These are phyloP conservation scores for Epichloe uncinata DNA, from an alignment of 2,329 filamentous ascomycete genomes.

Conservation along the genomic window DNA sequence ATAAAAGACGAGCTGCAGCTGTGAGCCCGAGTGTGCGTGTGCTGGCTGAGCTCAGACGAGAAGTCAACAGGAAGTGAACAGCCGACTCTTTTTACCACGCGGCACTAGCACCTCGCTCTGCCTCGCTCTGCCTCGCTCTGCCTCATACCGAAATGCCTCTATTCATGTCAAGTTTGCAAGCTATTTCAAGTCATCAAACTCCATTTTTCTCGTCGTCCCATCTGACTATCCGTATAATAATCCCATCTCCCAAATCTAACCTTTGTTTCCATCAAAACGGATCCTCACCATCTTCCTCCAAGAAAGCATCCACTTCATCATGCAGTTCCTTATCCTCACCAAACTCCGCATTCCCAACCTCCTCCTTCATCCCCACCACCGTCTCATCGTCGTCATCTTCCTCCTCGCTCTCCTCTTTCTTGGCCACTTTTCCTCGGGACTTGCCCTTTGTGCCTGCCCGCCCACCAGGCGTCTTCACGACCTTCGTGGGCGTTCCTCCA, in stretches of 20 bases:
- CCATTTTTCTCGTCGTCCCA: too few relatives aligned
- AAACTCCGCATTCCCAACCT: conserved; percentile 2
- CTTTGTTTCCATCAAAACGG: not conserved
- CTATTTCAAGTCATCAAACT: too few relatives aligned
- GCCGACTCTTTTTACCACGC: too few relatives aligned
- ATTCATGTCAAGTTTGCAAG: too few relatives aligned
- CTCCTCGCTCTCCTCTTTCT: conserved; percentile 10
- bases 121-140: not conserved
- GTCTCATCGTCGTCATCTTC: conserved; percentile 9
- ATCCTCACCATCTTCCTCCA: not conserved
- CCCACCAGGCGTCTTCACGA: conserved; percentile 15
- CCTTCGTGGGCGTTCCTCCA: conserved; percentile 14
- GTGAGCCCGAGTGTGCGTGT: too few relatives aligned
- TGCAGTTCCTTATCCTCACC: not conserved
- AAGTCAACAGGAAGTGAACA: not conserved
- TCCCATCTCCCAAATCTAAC: not conserved
- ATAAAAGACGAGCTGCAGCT: too few relatives aligned
- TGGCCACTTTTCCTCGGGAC: conserved; percentile 8
- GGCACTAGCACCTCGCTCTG: not conserved
- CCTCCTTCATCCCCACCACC: conserved; percentile 10
- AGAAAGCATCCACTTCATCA: not conserved
- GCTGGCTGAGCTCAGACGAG: too few relatives aligned
- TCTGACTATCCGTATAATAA: not conserved
- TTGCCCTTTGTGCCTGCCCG: conserved; percentile 14
- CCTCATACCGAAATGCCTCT: too few relatives aligned